These are phyloP conservation scores for Malassezia dermatis DNA, from an alignment of 1,284 basidiomycete species.

Conservation along the genomic window DNA sequence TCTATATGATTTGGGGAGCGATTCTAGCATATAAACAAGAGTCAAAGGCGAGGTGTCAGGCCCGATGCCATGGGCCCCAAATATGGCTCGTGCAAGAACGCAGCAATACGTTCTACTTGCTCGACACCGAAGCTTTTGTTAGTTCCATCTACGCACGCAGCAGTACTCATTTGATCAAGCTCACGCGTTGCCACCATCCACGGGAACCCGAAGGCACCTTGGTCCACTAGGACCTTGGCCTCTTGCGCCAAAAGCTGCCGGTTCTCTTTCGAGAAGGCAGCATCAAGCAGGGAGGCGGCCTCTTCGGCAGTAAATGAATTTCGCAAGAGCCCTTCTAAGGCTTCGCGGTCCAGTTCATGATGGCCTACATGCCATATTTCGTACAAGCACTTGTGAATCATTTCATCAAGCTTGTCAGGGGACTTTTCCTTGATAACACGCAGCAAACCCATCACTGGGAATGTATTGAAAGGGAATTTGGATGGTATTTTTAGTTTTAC, in stretches of 20 bases:
- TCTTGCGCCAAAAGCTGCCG: not conserved
- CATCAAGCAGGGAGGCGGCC: not conserved
- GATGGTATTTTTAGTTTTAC: conserved; percentile 27
- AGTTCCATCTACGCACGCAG: not conserved
- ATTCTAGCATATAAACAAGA: not conserved
- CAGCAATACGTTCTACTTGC: conserved; percentile 3
- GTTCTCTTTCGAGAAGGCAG: not conserved
- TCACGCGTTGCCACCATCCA: conserved; percentile 1
- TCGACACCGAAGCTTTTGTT: conserved; percentile 3
- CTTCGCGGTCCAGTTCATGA: not conserved
- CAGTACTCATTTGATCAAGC: not conserved
- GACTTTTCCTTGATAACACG: conserved; percentile 11
- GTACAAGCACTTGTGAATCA: conserved; percentile 22
- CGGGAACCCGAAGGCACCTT: conserved; percentile 14
- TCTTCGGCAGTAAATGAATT: not conserved
- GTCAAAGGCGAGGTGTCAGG: conserved; percentile 4
- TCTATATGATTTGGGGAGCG: not conserved
- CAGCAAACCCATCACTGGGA: conserved; percentile 26
- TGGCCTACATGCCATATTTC: conserved; percentile 26
- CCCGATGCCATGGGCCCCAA: conserved; percentile 1
- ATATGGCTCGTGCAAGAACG: conserved; percentile 9
- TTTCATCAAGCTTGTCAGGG: conserved; percentile 8
- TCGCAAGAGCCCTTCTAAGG: not conserved
- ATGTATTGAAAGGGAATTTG: conserved; percentile 38
- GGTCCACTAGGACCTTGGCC: not conserved